Conservation (phyloP, 345 rosid genomes). For the Salix viminalis region DNA sequence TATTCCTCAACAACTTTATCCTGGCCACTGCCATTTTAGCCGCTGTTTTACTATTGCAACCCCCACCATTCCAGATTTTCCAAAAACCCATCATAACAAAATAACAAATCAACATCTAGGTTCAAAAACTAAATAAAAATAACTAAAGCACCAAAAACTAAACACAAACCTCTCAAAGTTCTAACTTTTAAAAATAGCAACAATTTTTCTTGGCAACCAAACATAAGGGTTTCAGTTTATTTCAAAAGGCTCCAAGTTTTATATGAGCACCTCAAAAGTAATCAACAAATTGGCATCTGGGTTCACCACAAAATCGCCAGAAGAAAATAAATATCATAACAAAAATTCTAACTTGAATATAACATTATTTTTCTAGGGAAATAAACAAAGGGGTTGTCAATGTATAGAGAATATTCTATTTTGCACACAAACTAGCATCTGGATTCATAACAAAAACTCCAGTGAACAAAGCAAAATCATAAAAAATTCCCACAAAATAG, state of each 20-base stretch:
- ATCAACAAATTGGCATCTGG: no score
- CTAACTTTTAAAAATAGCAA: no score
- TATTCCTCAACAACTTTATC: constrained; percentile 84
- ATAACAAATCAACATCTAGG: neutral
- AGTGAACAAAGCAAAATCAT: no score
- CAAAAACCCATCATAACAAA: neutral
- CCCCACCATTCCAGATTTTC: neutral
- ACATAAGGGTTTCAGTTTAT: neutral
- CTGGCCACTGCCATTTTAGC: constrained; percentile 96
- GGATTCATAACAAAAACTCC: no score
- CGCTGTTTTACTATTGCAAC: constrained; percentile 66
- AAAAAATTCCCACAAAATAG: no score
- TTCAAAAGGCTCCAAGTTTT: no score
- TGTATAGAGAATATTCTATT: no score
- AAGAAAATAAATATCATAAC: neutral
- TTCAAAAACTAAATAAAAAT: neutral
- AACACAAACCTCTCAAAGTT: neutral
- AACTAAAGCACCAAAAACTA: no score
- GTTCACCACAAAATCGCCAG: neutral
- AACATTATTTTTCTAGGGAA: no score
- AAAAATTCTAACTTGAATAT: no score
- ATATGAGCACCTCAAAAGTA: no score
- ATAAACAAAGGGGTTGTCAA: no score
- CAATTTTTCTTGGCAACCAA: constrained; percentile 1
- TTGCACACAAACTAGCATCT: neutral